A percentile compares a stretch with the other conserved stretches of the same genome.
These are phyloP conservation scores for Cicer arietinum DNA, from an alignment of 306 rosid genomes.

Conservation along the genomic window DNA sequence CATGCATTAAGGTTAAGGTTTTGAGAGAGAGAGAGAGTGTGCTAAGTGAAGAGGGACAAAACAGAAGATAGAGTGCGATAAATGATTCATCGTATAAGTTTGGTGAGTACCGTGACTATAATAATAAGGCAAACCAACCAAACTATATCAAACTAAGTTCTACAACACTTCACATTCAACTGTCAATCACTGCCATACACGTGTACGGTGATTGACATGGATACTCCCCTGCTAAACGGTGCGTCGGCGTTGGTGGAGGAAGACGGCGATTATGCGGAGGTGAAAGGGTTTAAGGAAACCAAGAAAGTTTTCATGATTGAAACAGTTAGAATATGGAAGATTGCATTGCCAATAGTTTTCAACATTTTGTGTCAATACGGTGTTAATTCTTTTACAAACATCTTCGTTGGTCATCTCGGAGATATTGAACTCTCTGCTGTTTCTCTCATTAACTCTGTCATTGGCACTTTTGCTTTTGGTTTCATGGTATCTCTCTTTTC, in stretches of 20 bases:
- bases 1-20: too few species aligned
- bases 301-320: constrained; percentile 56
- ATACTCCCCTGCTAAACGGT: constrained; percentile 38
- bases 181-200: constrained; percentile 16
- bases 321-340: constrained; percentile 56
- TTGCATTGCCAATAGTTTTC: constrained; percentile 62
- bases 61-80: too few species aligned
- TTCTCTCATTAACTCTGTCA: constrained; percentile 68
- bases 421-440: constrained; percentile 78
- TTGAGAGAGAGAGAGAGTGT: too few species aligned
- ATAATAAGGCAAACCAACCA: too few species aligned
- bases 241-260: constrained; percentile 40
- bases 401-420: constrained; percentile 86
- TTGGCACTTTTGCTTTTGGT: constrained; percentile 73
- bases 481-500: constrained; percentile 60
- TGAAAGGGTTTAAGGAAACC: constrained; percentile 35
- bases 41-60: too few species aligned
- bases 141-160: too few species aligned
- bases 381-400: constrained; percentile 60
- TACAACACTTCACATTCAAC: background rate
- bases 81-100: too few species aligned
- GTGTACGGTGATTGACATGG: constrained; percentile 38
- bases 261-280: constrained; percentile 54
- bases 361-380: constrained; percentile 62
- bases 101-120: too few species aligned